Evolutionary conservation across 352 stramenopile genomes (phyloP), one percentile per base, ranked within the genome.

Genomic region (Thalassiosira exigua): DNA sequence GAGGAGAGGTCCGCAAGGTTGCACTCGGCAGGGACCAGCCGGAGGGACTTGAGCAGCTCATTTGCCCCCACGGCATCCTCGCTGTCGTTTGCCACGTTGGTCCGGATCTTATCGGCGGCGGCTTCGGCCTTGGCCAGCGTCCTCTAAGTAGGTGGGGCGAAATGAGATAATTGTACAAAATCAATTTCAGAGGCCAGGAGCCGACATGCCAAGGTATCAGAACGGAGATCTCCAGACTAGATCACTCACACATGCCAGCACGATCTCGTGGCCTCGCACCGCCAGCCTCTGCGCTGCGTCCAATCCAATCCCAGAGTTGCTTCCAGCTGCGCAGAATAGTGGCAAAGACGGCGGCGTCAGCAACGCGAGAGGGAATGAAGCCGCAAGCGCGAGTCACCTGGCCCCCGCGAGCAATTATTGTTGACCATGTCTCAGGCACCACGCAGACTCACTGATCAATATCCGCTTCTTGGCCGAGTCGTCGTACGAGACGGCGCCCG

Each of bases 301-400:
- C 41, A 90, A 80, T 7, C 89, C 89, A 41, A 94, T 91, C 4
- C 89, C 89, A 9, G 76, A 90, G 72, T 91, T 93, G 26, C 72
- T 75, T 14, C 89, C 89, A 5, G 89, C 39, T 48, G 39, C 39
- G n/a, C n/a, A n/a, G n/a, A n/a, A n/a, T n/a, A n/a, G n/a, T n/a
- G n/a, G n/a, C n/a, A n/a, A n/a, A n/a, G n/a, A n/a, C n/a, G n/a
- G n/a, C n/a, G n/a, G n/a, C n/a, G n/a, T n/a, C n/a, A n/a, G n/a
- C n/a, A n/a, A 48, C 11, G 11, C 71, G 22, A 81, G 39, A 48
- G 39, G 39, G n/a, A 48, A 11, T 17, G 11, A 48, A 48, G 39
- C 11, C 39, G 39, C n/a, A n/a, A 48, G 39, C 39, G n/a, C 11
- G 39, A 48, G 39, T 48, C n/a, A 11, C 11, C n/a, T n/a, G 11